Evolutionary conservation across 1,139 yeast genomes (phyloP).

Genomic region (Taiozyma sp.): DNA sequence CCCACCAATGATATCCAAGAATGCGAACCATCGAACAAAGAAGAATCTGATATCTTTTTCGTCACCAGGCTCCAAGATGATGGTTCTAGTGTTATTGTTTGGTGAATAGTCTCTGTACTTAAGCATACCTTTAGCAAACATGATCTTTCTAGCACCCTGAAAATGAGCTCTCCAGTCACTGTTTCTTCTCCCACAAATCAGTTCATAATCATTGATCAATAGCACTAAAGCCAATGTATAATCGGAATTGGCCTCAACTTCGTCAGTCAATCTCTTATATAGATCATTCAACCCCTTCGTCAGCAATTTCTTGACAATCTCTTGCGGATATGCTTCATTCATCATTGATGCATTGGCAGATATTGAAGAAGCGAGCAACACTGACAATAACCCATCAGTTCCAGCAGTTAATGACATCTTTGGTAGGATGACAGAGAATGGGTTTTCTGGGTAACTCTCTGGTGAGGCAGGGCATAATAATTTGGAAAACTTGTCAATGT

Average conservation of each 20-base stretch:
- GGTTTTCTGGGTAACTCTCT: conserved; percentile 53
- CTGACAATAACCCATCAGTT: conserved; percentile 48
- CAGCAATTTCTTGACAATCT: conserved; percentile 41
- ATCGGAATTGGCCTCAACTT: conserved; percentile 53
- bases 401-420: conserved; percentile 63
- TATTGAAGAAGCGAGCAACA: conserved; percentile 66
- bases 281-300: conserved; percentile 56
- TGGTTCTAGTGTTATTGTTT: conserved; percentile 1
- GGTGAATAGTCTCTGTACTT: conserved; percentile 16
- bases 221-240: conserved; percentile 64
- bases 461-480: conserved; percentile 69
- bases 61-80: conserved; percentile 12
- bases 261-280: conserved; percentile 45
- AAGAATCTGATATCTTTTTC: conserved; percentile 51
- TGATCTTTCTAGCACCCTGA: conserved; percentile 65
- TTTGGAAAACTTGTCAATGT: conserved; percentile 56
- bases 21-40: conserved; percentile 68
- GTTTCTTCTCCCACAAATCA: conserved; percentile 38
- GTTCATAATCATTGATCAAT: conserved; percentile 59
- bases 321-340: conserved; percentile 23
- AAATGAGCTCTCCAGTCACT: conserved; percentile 62
- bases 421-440: conserved; percentile 62
- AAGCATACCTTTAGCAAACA: conserved; percentile 51
- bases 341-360: conserved; percentile 33
- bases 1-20: conserved; percentile 65